Evolutionary conservation across 2,329 filamentous ascomycete genomes (phyloP).

Genomic region (Cordyceps javanica): DNA sequence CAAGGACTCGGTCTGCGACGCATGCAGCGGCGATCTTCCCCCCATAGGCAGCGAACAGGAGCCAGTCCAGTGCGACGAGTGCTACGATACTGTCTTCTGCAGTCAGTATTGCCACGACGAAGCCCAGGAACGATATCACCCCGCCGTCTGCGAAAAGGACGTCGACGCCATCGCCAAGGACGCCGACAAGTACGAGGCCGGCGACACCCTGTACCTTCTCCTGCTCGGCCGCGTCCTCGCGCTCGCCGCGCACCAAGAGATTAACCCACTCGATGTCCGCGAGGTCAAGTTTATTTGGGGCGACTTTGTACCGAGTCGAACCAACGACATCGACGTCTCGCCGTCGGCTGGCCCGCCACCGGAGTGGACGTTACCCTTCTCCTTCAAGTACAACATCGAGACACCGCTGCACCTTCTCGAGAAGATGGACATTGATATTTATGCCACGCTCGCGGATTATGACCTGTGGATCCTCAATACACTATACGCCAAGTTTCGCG

Average conservation of each 20-base stretch:
- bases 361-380: conserved; percentile 67
- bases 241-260: conserved; percentile 54
- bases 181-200: conserved; percentile 51
- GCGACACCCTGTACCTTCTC: conserved; percentile 56
- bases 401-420: conserved; percentile 71
- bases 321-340: conserved; percentile 49
- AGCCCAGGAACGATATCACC: conserved; percentile 56
- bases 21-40: conserved; percentile 71
- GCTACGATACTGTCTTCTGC: conserved; percentile 62
- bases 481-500: conserved; percentile 86
- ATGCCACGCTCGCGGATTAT: conserved; percentile 49
- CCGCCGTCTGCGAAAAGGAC: conserved; percentile 60
- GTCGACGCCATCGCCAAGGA: conserved; percentile 61
- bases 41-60: conserved; percentile 42
- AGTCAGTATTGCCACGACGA: conserved; percentile 51
- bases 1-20: conserved; percentile 83
- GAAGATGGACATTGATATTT: conserved; percentile 80
- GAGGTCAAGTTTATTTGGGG: conserved; percentile 66
- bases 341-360: conserved; percentile 51
- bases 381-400: conserved; percentile 69
- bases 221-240: conserved; percentile 57
- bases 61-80: conserved; percentile 53
- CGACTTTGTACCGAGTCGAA: conserved; percentile 50
- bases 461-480: conserved; percentile 87
- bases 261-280: conserved; percentile 57